Evolutionary conservation across 192 early-diverging fungal genomes (phyloP), one percentile per base, ranked within the genome.

Genomic region (Backusella circina): DNA sequence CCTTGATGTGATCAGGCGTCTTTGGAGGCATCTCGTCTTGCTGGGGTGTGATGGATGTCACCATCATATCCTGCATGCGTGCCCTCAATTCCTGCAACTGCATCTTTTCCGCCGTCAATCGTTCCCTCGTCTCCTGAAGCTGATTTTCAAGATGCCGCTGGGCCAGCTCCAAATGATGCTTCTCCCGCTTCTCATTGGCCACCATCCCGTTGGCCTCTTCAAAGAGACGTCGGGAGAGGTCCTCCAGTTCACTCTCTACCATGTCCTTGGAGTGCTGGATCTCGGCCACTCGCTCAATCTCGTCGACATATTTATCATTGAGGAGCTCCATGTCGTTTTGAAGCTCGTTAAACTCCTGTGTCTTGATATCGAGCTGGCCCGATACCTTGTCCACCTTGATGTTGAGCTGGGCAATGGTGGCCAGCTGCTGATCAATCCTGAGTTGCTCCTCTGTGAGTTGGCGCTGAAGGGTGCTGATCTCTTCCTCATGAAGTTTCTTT

Each of bases 121-220:
- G 84, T 36, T 86, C 81, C 36, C 81, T 76, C 30, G 92, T 92
- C 74, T 94, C 92, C 28, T 82, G 81, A 21, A 97, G 78, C 71
- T 94, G 87, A 13, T 89, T 80, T 72, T 90, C 87, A 33, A 94
- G 84, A n/a, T 84, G 82, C 47, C 82, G 87, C 64, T 84, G 86
- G 70, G 76, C 86, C 44, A 86, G 68, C 71, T 88, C 86, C 39
- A 84, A 84, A 44, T 90, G 82, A 69, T 88, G 75, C 67, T 84
- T 80, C 41, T 88, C 86, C 64, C 90, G 76, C 3, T 92, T 93
- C 77, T 97, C 95, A 23, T 85, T 83, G 0, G 94, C 93, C 1
- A 98, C 97, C 91, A 98, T 91, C 1, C 87, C 89, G 72, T 99
- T 98, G 0, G 98, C 98, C 79, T 98, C 95, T 73, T 97, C 95